phyloP scores from a whole-genome alignment of 768 basidiomycete genomes.

The Cyathus striatus region DNA sequence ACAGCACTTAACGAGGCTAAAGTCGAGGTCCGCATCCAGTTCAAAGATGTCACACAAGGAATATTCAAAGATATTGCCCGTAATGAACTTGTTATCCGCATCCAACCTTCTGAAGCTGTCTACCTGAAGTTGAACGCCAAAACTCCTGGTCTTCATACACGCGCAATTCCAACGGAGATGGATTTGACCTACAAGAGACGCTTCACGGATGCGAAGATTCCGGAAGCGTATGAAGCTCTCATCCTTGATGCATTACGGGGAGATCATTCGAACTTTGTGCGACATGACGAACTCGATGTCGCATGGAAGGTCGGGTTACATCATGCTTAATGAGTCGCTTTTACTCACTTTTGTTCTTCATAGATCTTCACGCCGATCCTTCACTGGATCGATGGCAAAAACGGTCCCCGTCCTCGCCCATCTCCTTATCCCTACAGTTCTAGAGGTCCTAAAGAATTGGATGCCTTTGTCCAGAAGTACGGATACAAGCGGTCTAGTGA shows the following conservation, averaged over 20 bases:
- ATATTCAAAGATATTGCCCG: conserved; percentile 96
- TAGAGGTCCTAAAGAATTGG: conserved; percentile 85
- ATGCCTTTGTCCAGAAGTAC: conserved; percentile 66
- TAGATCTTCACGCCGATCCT: conserved; percentile 93
- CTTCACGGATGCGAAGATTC: conserved; percentile 87
- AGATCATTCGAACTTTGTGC: conserved; percentile 99
- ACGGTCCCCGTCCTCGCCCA: conserved; percentile 64
- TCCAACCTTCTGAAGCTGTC: conserved; percentile 93
- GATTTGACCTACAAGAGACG: conserved; percentile 97
- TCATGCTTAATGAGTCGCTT: neutral
- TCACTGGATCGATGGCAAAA: conserved; percentile 90
- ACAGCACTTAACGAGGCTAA: conserved; percentile 96
- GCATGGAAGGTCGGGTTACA: conserved; percentile 82
- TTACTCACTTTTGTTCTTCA: conserved; percentile 2
- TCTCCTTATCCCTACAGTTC: conserved; percentile 88
- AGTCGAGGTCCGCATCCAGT: conserved; percentile 96
- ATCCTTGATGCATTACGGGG: conserved; percentile 95
- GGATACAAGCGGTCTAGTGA: conserved; percentile 68
- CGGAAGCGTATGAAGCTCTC: conserved; percentile 94
- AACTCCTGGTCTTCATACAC: conserved; percentile 84
- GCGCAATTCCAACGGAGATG: conserved; percentile 94
- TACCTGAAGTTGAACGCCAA: conserved; percentile 98
- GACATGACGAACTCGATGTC: conserved; percentile 93
- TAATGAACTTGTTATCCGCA: conserved; percentile 96
- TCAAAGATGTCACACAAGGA: conserved; percentile 94